Conservation (phyloP, 2,329 filamentous ascomycete genomes). For the Fusarium avenaceum region DNA sequence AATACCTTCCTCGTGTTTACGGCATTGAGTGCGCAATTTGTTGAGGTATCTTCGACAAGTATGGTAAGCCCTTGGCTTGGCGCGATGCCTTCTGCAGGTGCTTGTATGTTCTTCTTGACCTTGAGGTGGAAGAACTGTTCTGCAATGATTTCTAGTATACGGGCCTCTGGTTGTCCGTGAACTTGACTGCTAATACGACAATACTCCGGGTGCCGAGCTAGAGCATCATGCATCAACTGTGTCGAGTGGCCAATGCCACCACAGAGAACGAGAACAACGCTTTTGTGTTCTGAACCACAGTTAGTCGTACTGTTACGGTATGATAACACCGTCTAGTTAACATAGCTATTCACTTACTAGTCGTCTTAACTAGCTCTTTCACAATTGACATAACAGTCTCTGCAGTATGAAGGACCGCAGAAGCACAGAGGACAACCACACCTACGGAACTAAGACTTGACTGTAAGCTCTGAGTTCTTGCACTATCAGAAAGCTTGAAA, state of each 20-base stretch:
- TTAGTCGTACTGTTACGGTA: not conserved
- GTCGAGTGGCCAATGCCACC: conserved; percentile 46
- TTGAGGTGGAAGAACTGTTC: conserved; percentile 32
- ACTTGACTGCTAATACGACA: conserved; percentile 16
- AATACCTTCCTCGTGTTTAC: conserved; percentile 34
- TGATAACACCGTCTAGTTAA: too few species aligned
- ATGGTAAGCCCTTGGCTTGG: conserved; percentile 14
- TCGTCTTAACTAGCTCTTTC: not conserved
- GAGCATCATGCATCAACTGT: conserved; percentile 36
- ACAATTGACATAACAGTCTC: conserved; percentile 34
- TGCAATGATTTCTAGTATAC: conserved; percentile 32
- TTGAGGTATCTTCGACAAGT: conserved; percentile 41
- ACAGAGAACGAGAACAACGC: conserved; percentile 32
- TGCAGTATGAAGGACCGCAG: conserved; percentile 33
- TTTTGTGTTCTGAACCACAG: not conserved
- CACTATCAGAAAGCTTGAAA: not conserved
- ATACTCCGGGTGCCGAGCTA: conserved; percentile 34
- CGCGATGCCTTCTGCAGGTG: not conserved
- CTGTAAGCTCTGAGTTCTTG: not conserved
- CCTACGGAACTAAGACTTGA: not conserved
- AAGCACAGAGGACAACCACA: conserved; percentile 39
- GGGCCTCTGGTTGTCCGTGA: conserved; percentile 30
- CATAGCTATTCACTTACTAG: not conserved
- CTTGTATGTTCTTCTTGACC: not conserved
- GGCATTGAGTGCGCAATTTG: conserved; percentile 44